Base-by-base conservation (phyloP, 1,284 basidiomycete genomes). In the Ceratobasidium sp. region DNA sequence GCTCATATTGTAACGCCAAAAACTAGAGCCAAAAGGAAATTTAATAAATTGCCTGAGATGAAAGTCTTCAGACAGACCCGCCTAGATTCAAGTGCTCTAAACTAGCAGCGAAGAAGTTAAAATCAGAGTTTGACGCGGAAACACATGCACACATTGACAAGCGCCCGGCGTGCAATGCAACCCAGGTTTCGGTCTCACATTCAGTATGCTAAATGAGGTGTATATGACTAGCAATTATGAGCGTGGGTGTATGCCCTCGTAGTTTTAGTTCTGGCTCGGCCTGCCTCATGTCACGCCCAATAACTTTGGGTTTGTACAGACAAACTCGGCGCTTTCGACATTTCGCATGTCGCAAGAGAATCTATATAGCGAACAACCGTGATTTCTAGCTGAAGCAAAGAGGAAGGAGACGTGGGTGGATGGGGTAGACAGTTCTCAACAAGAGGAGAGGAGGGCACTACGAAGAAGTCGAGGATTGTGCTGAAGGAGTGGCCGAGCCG, bases 311-410 rank as follows among this genome's bases (percentile, higher is more conserved):
- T 29, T 29, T 29, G 25, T 29, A 29, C 25, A 25, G 15, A 17
- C 32, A 56, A 9, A 34, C 51, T 40, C 32, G 51, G 32, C 46
- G 40, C 8, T 70, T 46, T 29, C 25, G 25, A 29, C 25, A 29
- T 29, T 29, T 29, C 25, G 25, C 52, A 56, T 40, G 7, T 71
- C 6, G 11, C 54, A 61, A 44, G 85, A 85, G 74, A 83, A 83
- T 66, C 79, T 82, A 19, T 85, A 87, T 64, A 84, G 87, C 29
- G 82, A 81, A 5, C 88, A 89, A 78, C 85, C 87, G 0, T 81
- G 84, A 13, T 89, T 89, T 76, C 81, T 89, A 0, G 84, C 87
- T 17, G 85, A 86, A 67, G 85, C 86, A 5, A 79, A 84, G 4
- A 77, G 83, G 9, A 80, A 81, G 46, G 81, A 83, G 5, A 84